phyloP scores from a whole-genome alignment of 1,139 yeast genomes.

The Saccharomyces uvarum region DNA sequence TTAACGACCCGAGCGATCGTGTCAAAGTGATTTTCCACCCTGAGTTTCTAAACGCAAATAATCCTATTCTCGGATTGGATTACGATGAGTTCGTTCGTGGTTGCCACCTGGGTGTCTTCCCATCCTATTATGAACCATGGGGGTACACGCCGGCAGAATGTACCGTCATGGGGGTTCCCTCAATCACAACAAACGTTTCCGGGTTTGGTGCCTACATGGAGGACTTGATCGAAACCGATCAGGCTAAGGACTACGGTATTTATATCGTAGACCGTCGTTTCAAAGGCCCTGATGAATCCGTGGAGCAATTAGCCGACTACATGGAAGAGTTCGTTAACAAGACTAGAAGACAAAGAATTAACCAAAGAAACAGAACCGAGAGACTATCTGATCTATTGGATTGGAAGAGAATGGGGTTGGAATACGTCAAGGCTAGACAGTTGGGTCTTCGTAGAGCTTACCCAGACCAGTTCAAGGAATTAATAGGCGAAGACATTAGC shows the following conservation, averaged over 20 bases:
- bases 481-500: conserved; percentile 32
- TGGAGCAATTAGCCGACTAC: conserved; percentile 79
- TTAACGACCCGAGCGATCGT: conserved; percentile 82
- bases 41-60: conserved; percentile 88
- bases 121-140: conserved; percentile 98
- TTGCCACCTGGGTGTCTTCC: conserved; percentile 96
- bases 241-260: conserved; percentile 84
- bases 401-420: conserved; percentile 97
- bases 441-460: conserved; percentile 88
- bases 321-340: conserved; percentile 85
- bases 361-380: conserved; percentile 95
- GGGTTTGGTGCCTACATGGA: conserved; percentile 99
- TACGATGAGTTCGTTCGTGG: conserved; percentile 98
- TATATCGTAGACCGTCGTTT: conserved; percentile 92
- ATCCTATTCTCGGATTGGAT: conserved; percentile 87
- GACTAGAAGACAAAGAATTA: conserved; percentile 93
- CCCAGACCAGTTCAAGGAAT: conserved; percentile 69
- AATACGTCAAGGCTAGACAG: conserved; percentile 90
- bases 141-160: conserved; percentile 99
- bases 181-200: conserved; percentile 87
- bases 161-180: conserved; percentile 97
- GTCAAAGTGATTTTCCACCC: conserved; percentile 97
- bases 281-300: conserved; percentile 89
- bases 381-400: conserved; percentile 85
- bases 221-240: conserved; percentile 74